Conservation (phyloP, 257 asterid genomes). For the Solanum chmielewskii region DNA sequence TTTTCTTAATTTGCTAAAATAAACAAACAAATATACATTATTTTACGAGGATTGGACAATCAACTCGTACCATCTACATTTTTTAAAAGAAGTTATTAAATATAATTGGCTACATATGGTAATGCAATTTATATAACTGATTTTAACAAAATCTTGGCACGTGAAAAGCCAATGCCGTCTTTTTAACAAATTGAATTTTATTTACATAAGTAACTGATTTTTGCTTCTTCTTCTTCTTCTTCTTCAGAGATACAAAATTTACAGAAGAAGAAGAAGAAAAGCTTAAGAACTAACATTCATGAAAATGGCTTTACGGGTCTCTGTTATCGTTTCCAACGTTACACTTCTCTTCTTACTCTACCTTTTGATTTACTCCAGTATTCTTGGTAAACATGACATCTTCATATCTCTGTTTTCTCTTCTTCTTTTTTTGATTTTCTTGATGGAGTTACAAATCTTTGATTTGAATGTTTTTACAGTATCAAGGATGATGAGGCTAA, state of each 20-base stretch:
- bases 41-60: too few species aligned
- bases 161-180: too few species aligned
- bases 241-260: not conserved
- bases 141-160: too few species aligned
- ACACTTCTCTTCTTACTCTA: not conserved
- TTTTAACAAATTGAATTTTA: not conserved
- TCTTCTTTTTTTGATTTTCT: too few species aligned
- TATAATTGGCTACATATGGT: too few species aligned
- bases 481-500: constrained; percentile 13
- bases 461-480: constrained; percentile 5
- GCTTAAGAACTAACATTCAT: not conserved
- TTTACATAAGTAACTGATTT: not conserved
- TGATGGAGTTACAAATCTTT: not conserved
- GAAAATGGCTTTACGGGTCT: not conserved
- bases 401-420: not conserved
- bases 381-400: not conserved
- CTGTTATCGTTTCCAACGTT: not conserved
- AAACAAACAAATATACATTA: too few species aligned
- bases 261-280: not conserved
- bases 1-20: too few species aligned
- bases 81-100: too few species aligned
- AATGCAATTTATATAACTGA: too few species aligned
- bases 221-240: not conserved
- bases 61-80: too few species aligned
- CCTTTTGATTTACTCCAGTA: not conserved